Evolutionary conservation across 257 asterid species (phyloP).

Genomic region (Thymus quinquecostatus): DNA sequence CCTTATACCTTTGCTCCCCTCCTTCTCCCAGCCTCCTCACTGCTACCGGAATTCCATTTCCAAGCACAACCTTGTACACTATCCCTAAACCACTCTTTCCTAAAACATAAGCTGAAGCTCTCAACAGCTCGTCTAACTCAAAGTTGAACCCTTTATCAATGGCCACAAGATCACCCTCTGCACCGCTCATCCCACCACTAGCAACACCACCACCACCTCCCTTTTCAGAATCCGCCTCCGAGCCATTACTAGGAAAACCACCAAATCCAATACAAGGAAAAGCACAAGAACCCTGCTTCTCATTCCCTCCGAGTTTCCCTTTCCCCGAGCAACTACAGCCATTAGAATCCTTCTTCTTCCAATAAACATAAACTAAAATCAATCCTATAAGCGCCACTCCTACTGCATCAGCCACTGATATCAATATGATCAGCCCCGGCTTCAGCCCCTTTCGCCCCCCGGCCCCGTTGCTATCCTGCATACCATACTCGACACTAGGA

Average conservation of each 20-base stretch:
- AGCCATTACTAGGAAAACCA: conserved; percentile 56
- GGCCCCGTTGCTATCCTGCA: conserved; percentile 28
- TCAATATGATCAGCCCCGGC: conserved; percentile 75
- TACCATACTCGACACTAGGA: conserved; percentile 41
- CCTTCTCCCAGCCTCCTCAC: conserved; percentile 97
- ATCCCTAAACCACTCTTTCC: conserved; percentile 98
- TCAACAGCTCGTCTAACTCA: conserved; percentile 87
- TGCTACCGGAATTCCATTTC: conserved; percentile 90
- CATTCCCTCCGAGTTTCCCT: conserved; percentile 81
- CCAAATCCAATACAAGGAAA: conserved; percentile 54
- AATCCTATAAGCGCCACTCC: conserved; percentile 85
- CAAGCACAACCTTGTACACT: conserved; percentile 93
- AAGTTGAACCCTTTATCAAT: conserved; percentile 88
- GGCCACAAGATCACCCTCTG: conserved; percentile 91
- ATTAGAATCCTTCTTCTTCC: conserved; percentile 82
- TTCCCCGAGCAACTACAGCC: conserved; percentile 92
- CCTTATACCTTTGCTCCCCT: conserved; percentile 90
- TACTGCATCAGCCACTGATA: conserved; percentile 70
- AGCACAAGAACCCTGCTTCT: conserved; percentile 45
- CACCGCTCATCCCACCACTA: conserved; percentile 61
- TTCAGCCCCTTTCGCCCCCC: conserved; percentile 59
- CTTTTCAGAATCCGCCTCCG: conserved; percentile 84
- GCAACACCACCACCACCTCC: conserved; percentile 50
- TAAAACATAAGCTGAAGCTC: conserved; percentile 96
- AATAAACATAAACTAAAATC: conserved; percentile 71